Percentiles rank a stretch among this genome's conserved stretches.
Conservation (phyloP, 306 rosid genomes). For the Purshia tridentata region DNA sequence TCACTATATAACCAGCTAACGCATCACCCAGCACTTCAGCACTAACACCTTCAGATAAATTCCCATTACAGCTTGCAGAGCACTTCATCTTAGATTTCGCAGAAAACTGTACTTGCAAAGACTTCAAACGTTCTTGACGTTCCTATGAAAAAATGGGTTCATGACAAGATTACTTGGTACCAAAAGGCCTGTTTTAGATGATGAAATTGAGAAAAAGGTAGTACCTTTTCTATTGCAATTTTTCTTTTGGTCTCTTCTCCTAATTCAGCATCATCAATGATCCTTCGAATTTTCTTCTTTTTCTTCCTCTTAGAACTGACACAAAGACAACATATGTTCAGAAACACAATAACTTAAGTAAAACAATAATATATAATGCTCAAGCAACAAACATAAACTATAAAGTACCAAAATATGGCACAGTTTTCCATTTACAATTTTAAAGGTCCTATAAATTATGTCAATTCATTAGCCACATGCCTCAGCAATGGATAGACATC, state of each 20-base stretch:
- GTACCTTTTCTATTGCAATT: slow-evolving; percentile 94
- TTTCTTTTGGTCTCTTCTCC: slow-evolving; percentile 96
- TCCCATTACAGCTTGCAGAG: slow-evolving; percentile 57
- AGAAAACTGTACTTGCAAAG: slow-evolving; percentile 78
- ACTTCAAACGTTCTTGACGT: slow-evolving; percentile 90
- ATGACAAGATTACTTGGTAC: slow-evolving; percentile 9
- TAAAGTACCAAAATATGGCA: background rate
- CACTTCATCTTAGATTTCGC: slow-evolving; percentile 55
- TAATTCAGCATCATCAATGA: slow-evolving; percentile 93
- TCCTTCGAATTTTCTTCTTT: slow-evolving; percentile 86
- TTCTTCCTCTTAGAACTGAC: slow-evolving; percentile 70
- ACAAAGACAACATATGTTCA: slow-evolving; percentile 12
- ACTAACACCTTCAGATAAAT: slow-evolving; percentile 70
- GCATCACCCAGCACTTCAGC: slow-evolving; percentile 82
- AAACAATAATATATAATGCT: background rate
- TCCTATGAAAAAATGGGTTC: slow-evolving; percentile 50
- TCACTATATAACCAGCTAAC: slow-evolving; percentile 75
- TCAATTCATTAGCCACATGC: background rate
- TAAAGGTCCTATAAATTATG: background rate
- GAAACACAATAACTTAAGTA: background rate
- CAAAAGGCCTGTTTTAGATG: slow-evolving; percentile 7
- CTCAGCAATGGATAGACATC: background rate
- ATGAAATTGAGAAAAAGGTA: slow-evolving; percentile 17
- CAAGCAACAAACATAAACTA: background rate
- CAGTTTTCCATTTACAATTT: background rate